Conservation (phyloP, 495 filamentous ascomycete species). For the Talaromyces thailandensis region DNA sequence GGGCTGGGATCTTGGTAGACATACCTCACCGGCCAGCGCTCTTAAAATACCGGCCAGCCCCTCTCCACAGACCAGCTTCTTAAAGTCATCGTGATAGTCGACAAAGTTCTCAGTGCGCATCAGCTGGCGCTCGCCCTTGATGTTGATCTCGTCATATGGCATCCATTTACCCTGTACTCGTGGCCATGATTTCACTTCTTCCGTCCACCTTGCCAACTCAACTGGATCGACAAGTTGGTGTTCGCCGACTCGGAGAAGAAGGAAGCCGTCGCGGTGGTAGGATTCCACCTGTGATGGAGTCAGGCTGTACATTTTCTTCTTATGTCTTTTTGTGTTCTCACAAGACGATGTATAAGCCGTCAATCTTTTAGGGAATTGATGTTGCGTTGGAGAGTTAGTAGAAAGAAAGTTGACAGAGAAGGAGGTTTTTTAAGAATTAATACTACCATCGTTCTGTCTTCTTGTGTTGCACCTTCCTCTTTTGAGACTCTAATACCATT, state of each 20-base stretch:
- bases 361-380: not conserved
- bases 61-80: conserved; percentile 22
- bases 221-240: conserved; percentile 20
- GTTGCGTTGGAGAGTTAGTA: not conserved
- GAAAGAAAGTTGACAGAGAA: not conserved
- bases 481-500: not conserved
- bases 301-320: conserved; percentile 11
- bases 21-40: conserved; percentile 22
- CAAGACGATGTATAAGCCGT: not conserved
- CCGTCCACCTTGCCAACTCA: conserved; percentile 26
- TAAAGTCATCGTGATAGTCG: conserved; percentile 29
- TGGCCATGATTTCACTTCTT: conserved; percentile 30
- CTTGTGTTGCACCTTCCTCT: not conserved
- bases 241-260: conserved; percentile 22
- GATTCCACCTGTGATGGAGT: conserved; percentile 20
- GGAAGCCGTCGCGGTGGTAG: conserved; percentile 29
- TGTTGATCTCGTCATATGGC: conserved; percentile 37
- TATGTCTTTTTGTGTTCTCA: not conserved
- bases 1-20: not conserved
- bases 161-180: conserved; percentile 31
- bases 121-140: conserved; percentile 28
- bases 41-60: conserved; percentile 23
- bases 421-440: not conserved
- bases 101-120: conserved; percentile 36
- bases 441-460: not conserved